These are phyloP conservation scores for Clausena lansium DNA, from an alignment of 345 rosid species.

Conservation along the genomic window DNA sequence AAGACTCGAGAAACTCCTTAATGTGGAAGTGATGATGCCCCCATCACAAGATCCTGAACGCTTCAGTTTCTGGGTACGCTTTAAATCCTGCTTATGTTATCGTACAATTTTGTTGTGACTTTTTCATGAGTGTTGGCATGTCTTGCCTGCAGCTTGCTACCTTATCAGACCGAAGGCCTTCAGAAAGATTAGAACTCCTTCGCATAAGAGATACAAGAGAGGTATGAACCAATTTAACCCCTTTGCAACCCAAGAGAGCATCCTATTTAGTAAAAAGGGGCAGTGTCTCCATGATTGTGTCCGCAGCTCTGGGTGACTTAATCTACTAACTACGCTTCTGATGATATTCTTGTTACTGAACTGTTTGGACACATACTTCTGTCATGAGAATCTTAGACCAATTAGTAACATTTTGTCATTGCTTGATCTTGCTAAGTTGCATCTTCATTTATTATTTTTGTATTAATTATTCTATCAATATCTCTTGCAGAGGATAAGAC, in stretches of 20 bases:
- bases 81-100: background rate
- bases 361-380: background rate
- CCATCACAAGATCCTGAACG: slow-evolving; percentile 70
- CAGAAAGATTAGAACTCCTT: slow-evolving; percentile 82
- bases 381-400: background rate
- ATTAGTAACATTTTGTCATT: background rate
- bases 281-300: background rate
- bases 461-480: background rate
- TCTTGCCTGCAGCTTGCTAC: slow-evolving; percentile 69
- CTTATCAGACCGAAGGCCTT: slow-evolving; percentile 68
- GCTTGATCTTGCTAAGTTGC: too few species aligned
- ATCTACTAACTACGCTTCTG: background rate
- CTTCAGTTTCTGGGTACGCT: slow-evolving; percentile 91
- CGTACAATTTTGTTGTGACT: background rate
- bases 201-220: slow-evolving; percentile 76
- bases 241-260: background rate
- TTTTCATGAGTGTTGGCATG: slow-evolving; percentile 7
- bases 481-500: slow-evolving; percentile 66
- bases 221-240: slow-evolving; percentile 41
- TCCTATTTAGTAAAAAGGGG: background rate
- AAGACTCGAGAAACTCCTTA: slow-evolving; percentile 57
- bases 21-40: slow-evolving; percentile 83
- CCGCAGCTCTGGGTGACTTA: background rate
- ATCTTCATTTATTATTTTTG: background rate
- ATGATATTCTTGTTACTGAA: background rate